These are phyloP conservation scores for Ophiostoma pallidulum DNA, from an alignment of 2,329 filamentous ascomycete species.

Conservation along the genomic window DNA sequence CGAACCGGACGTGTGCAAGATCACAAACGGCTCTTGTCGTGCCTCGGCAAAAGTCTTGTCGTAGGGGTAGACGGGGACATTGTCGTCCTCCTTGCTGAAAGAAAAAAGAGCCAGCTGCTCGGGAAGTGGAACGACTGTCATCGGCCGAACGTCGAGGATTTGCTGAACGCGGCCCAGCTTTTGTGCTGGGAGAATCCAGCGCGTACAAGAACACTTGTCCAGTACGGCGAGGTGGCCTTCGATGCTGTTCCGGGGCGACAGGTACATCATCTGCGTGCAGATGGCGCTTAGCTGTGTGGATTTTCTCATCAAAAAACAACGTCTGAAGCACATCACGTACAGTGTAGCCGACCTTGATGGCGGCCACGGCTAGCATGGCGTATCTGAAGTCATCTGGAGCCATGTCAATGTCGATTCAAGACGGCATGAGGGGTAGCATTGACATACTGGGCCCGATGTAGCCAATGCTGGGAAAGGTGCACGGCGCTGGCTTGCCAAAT, in stretches of 20 bases:
- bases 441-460: constrained; percentile 37
- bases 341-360: constrained; percentile 27
- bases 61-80: background rate
- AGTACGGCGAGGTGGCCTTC: constrained; percentile 38
- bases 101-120: constrained; percentile 19
- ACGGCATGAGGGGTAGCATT: too few relatives aligned
- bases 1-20: constrained; percentile 38
- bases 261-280: constrained; percentile 18
- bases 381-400: constrained; percentile 25
- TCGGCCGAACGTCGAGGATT: background rate
- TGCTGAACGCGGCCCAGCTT: constrained; percentile 26
- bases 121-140: too few relatives aligned
- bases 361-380: constrained; percentile 19
- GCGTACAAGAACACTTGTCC: constrained; percentile 20
- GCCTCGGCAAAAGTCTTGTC: constrained; percentile 30
- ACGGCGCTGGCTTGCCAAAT: background rate
- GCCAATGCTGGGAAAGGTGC: constrained; percentile 29
- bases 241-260: constrained; percentile 34
- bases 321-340: too few relatives aligned
- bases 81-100: background rate
- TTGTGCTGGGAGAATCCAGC: constrained; percentile 18
- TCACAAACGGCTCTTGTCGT: constrained; percentile 30
- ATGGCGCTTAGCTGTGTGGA: too few relatives aligned
- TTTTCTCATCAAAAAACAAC: too few relatives aligned
- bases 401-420: too few relatives aligned